phyloP scores from a whole-genome alignment of 2,329 filamentous ascomycete genomes.

The Pseudonectria foliicola region DNA sequence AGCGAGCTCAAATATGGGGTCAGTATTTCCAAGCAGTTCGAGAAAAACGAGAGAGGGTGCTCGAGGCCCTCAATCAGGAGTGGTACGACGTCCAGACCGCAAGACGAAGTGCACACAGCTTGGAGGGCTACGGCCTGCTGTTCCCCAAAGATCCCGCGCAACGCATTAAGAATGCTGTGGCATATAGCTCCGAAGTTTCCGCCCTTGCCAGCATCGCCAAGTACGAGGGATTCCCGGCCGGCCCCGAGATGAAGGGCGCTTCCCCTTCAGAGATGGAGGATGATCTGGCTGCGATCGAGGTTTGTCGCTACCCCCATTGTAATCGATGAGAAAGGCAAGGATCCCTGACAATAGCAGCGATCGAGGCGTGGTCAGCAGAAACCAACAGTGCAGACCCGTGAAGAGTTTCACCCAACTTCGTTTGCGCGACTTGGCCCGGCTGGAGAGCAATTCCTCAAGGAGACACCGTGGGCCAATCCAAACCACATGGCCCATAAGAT shows the following conservation, averaged over 20 bases:
- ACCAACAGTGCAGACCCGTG: conserved; percentile 33
- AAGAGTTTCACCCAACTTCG: conserved; percentile 41
- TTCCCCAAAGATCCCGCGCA: conserved; percentile 72
- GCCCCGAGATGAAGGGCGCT: conserved; percentile 73
- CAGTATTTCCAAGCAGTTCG: conserved; percentile 86
- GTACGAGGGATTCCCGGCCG: conserved; percentile 91
- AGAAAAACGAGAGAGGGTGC: conserved; percentile 70
- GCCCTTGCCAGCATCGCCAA: conserved; percentile 86
- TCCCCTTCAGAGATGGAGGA: conserved; percentile 70
- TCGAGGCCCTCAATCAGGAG: conserved; percentile 77
- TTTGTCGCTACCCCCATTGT: conserved; percentile 31
- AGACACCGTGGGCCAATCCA: conserved; percentile 88
- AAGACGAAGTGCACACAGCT: conserved; percentile 70
- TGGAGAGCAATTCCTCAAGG: conserved; percentile 80
- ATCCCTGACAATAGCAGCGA: conserved; percentile 24
- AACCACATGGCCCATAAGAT: conserved; percentile 65
- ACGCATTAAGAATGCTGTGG: conserved; percentile 75
- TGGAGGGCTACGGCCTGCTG: conserved; percentile 73
- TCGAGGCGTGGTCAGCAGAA: conserved; percentile 29
- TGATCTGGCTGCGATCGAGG: conserved; percentile 83
- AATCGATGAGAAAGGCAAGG: conserved; percentile 13
- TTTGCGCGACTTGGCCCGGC: conserved; percentile 54
- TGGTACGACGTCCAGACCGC: conserved; percentile 93
- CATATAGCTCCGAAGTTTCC: conserved; percentile 93
- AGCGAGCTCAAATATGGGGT: conserved; percentile 77